A percentile compares a stretch with the other conserved stretches of the same genome.
These are phyloP conservation scores for Colletotrichum sp. DNA, from an alignment of 2,329 filamentous ascomycete genomes.

Conservation along the genomic window DNA sequence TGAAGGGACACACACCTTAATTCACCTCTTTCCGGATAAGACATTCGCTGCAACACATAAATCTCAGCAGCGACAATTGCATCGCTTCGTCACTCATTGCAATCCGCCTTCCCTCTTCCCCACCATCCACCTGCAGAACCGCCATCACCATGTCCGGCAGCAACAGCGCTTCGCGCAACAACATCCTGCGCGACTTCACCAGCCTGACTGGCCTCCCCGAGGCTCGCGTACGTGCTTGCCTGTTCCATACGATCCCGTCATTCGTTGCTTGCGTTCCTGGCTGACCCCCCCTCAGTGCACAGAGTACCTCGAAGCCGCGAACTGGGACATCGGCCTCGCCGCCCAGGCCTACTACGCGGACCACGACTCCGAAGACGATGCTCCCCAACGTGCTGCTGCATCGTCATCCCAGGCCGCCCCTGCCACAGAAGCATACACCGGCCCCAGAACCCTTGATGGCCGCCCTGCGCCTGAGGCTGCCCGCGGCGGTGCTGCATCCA, in stretches of 20 bases:
- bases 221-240: conserved; percentile 8
- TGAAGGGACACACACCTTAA: background rate
- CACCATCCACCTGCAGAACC: background rate
- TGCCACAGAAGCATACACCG: conserved; percentile 54
- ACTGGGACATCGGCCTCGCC: conserved; percentile 71
- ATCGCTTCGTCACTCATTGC: background rate
- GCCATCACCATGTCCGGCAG: conserved; percentile 15
- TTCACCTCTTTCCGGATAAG: background rate
- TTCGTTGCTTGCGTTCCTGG: background rate
- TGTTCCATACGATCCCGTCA: background rate
- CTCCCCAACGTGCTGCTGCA: conserved; percentile 42
- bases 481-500: conserved; percentile 30
- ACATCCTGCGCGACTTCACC: conserved; percentile 19
- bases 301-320: conserved; percentile 67
- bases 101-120: background rate
- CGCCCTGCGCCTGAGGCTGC: conserved; percentile 54
- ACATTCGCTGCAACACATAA: background rate
- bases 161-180: conserved; percentile 21
- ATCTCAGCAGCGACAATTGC: background rate
- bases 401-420: conserved; percentile 19
- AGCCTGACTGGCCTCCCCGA: conserved; percentile 15
- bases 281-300: conserved; percentile 57
- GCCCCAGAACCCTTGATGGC: conserved; percentile 68
- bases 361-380: conserved; percentile 51
- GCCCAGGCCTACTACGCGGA: conserved; percentile 67